These are phyloP conservation scores for Sistotremastrum suecicum DNA, from an alignment of 768 basidiomycete genomes.

Conservation along the genomic window DNA sequence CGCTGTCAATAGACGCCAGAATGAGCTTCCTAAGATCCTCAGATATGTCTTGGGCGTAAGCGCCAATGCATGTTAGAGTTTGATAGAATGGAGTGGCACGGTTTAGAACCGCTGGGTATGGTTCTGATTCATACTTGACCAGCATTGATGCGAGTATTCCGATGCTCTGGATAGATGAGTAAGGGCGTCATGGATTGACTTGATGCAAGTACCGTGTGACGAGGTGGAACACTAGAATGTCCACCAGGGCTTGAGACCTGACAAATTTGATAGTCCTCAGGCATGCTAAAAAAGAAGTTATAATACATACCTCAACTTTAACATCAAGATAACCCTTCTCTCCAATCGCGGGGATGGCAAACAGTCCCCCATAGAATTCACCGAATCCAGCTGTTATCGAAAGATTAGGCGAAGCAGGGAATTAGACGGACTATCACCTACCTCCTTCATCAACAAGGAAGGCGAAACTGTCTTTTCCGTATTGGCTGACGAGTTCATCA, in stretches of 20 bases:
- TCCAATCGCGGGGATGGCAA: slow-evolving; percentile 10
- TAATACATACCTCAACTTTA: slow-evolving; percentile 12
- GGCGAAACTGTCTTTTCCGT: slow-evolving; percentile 25
- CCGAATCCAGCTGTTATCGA: slow-evolving; percentile 7
- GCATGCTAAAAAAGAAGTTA: too few relatives aligned
- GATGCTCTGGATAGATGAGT: slow-evolving; percentile 26
- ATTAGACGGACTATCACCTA: slow-evolving; percentile 5
- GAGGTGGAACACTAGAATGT: slow-evolving; percentile 27
- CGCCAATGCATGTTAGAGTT: slow-evolving; percentile 51
- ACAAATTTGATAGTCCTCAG: too few relatives aligned
- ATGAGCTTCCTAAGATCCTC: slow-evolving; percentile 32
- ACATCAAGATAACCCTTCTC: slow-evolving; percentile 21
- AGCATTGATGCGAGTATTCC: slow-evolving; percentile 66
- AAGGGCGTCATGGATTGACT: background rate
- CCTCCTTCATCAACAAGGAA: slow-evolving; percentile 36
- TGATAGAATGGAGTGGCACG: slow-evolving; percentile 45
- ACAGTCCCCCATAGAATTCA: slow-evolving; percentile 8
- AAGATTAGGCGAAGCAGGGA: background rate
- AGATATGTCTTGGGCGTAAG: slow-evolving; percentile 43
- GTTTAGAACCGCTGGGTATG: slow-evolving; percentile 35
- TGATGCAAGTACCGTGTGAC: slow-evolving; percentile 20
- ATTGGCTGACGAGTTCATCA: slow-evolving; percentile 17
- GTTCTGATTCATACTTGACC: slow-evolving; percentile 53
- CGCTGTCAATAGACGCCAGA: slow-evolving; percentile 29
- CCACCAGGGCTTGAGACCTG: slow-evolving; percentile 18